These are phyloP conservation scores for Diplodia scrobiculata DNA, from an alignment of 2,329 filamentous ascomycete species.

Conservation along the genomic window DNA sequence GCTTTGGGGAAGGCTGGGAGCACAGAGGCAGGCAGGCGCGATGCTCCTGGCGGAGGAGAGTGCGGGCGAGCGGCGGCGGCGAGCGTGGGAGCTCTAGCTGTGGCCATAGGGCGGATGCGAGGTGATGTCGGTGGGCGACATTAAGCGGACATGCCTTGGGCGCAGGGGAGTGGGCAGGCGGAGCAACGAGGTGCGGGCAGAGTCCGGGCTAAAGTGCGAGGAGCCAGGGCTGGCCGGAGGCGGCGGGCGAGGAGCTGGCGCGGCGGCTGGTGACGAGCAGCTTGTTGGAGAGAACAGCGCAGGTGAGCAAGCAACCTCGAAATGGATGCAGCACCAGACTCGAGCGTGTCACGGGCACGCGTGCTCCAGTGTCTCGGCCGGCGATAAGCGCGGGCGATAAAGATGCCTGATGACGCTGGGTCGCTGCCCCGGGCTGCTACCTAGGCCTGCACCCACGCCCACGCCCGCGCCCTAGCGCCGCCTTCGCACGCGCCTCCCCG, in stretches of 20 bases:
- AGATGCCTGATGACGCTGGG: conserved; percentile 5
- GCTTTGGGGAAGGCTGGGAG: conserved; percentile 19
- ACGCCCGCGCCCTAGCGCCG: too few relatives aligned
- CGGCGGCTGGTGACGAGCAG: neutral
- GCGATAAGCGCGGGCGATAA: conserved; percentile 12
- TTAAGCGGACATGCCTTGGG: conserved; percentile 1
- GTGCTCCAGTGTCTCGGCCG: conserved; percentile 23
- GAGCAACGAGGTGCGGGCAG: neutral
- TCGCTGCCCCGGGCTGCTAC: neutral
- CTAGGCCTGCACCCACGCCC: neutral
- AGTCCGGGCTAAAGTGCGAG: neutral
- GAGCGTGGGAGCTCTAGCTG: conserved; percentile 17
- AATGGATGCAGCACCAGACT: neutral
- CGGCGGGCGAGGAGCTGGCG: neutral
- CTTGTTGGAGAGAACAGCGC: conserved; percentile 8
- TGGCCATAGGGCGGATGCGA: conserved; percentile 6
- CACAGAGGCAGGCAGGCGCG: conserved; percentile 23
- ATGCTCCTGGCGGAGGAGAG: conserved; percentile 31
- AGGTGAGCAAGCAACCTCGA: conserved; percentile 22
- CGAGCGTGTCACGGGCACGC: conserved; percentile 24
- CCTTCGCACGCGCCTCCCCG: conserved; percentile 4
- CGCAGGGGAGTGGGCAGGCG: neutral
- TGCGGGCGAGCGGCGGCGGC: conserved; percentile 27
- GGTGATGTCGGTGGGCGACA: conserved; percentile 19
- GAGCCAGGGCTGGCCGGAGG: neutral